Base-by-base conservation (phyloP, 208 protist species). In the Trypanosoma mega region DNA sequence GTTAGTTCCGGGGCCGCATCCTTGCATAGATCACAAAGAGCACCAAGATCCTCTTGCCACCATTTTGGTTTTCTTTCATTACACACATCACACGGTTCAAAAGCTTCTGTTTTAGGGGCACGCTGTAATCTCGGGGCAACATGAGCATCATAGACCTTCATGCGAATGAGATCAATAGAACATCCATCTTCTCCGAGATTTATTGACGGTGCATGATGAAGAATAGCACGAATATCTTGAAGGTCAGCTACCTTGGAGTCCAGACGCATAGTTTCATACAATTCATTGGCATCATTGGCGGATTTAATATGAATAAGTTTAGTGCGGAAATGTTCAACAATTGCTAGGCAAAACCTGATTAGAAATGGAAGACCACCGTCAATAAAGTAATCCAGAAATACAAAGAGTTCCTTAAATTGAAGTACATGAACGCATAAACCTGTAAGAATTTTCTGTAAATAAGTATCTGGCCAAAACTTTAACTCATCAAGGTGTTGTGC, bases 401-500 rank as follows among this genome's bases (percentile, higher is more conserved):
- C 45, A 60, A 93, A 96, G 16, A 96, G 74, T n/a, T 93, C 68
- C 18, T 71, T 58, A 66, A 96, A 96, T 23, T 71, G 57, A 50
- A 96, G 74, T 39, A 96, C 82, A 63, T 96, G 89, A 39, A 96
- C 82, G 73, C 89, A 96, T 18, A 96, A 63, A n/a, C 85, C 89
- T 2, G 82, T 92, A 31, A 96, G 76, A 55, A 96, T 93, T 66
- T 96, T 96, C 64, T 96, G 89, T 21, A 96, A 73, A 65, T 96
- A 96, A 0, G 89, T 96, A 71, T 96, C 89, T 1, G 89, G 89
- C 85, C 85, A 93, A 59, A 96, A 83, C 18, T 93, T 93, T 45
- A 96, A 70, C 30, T 67, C 59, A 43, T 84, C 49, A 24, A 96
- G 72, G 62, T 96, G 89, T 37, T 78, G 63, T 20, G 85, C 84